phyloP scores from a whole-genome alignment of 2,329 filamentous ascomycete species.

The Fusarium longipes region DNA sequence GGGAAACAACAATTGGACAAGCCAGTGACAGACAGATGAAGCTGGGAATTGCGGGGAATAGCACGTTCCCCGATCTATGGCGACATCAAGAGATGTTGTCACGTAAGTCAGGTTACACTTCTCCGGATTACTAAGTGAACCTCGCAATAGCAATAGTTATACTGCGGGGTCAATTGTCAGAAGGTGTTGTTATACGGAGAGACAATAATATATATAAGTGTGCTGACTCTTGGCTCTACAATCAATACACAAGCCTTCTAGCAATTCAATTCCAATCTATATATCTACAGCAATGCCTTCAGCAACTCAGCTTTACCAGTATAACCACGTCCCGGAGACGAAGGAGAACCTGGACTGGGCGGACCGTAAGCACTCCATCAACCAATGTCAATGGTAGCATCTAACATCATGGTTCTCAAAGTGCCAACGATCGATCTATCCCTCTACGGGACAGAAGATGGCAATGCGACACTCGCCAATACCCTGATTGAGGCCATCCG shows the following conservation, averaged over 20 bases:
- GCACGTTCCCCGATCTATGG: neutral
- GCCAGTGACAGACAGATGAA: neutral
- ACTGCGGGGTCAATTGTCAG: neutral
- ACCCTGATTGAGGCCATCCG: slow-evolving; percentile 50
- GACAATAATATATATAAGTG: neutral
- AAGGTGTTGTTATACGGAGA: neutral
- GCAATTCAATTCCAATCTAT: too few relatives aligned
- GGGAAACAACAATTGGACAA: neutral
- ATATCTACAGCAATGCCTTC: neutral
- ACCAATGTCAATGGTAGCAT: neutral
- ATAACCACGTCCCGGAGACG: slow-evolving; percentile 52
- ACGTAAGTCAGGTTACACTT: neutral
- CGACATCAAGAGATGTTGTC: neutral
- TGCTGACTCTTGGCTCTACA: rapidly evolving
- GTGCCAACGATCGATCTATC: slow-evolving; percentile 52
- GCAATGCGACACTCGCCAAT: slow-evolving; percentile 47
- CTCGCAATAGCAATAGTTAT: neutral
- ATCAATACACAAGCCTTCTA: too few relatives aligned
- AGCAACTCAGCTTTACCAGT: slow-evolving; percentile 37
- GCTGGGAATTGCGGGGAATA: neutral
- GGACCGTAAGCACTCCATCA: slow-evolving; percentile 43
- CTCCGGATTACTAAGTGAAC: neutral
- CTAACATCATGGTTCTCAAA: neutral
- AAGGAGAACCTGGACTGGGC: slow-evolving; percentile 54
- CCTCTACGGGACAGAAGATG: slow-evolving; percentile 49